A percentile compares a stretch with the other conserved stretches of the same genome.
phyloP scores from a whole-genome alignment of 2,329 filamentous ascomycete species.

The Neophaeococcomyces aloes region DNA sequence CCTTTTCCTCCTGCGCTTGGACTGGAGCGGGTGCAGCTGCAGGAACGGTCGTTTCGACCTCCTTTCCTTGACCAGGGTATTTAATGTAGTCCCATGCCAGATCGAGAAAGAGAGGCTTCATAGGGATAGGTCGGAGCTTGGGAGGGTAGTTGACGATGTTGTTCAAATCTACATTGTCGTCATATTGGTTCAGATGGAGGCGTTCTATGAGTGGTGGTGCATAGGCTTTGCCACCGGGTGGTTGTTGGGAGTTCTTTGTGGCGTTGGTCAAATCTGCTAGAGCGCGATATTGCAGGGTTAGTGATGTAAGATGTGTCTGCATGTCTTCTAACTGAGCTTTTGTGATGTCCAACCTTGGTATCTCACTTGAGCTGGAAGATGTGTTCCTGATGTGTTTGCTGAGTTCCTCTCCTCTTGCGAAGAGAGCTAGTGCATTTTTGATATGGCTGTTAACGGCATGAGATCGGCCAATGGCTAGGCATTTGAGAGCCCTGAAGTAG shows the following conservation, averaged over 20 bases:
- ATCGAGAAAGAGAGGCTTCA: conserved; percentile 93
- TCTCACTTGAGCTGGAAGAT: conserved; percentile 25
- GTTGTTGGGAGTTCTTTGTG: conserved; percentile 38
- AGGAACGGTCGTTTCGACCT: conserved; percentile 9
- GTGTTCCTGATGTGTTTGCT: conserved; percentile 35
- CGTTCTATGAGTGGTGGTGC: conserved; percentile 60
- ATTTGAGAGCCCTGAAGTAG: conserved; percentile 88
- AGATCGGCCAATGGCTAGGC: conserved; percentile 73
- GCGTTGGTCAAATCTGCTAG: conserved; percentile 67
- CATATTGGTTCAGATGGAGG: conserved; percentile 62
- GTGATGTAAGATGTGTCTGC: conserved; percentile 51
- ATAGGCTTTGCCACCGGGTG: conserved; percentile 32
- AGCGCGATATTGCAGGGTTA: conserved; percentile 72
- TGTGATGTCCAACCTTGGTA: conserved; percentile 60
- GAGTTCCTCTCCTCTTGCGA: conserved; percentile 59
- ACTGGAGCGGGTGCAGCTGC: not conserved
- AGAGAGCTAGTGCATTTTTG: conserved; percentile 74
- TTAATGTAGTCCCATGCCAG: conserved; percentile 96
- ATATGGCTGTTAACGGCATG: conserved; percentile 63
- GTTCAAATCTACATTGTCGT: conserved; percentile 55
- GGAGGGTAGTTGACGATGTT: conserved; percentile 84
- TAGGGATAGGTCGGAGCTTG: conserved; percentile 67
- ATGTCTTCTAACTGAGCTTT: conserved; percentile 49
- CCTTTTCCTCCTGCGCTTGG: not conserved
- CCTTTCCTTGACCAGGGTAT: conserved; percentile 56